Base-by-base conservation (phyloP, 257 asterid genomes). In the Cordia subcordata region DNA sequence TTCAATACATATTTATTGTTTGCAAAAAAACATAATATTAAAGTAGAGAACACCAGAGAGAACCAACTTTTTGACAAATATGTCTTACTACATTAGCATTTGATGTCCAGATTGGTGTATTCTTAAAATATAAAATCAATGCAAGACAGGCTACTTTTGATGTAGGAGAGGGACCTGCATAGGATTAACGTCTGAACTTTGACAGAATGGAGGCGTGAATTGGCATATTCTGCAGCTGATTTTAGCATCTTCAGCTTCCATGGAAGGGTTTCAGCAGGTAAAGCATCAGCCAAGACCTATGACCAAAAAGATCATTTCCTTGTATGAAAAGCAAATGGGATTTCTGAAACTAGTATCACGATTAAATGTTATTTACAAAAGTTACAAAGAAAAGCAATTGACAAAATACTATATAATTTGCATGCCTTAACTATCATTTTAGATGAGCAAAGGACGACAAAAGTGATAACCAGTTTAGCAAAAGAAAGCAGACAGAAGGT, bases 181-280 rank as follows among this genome's bases (percentile, higher is more conserved):
- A 90, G 89, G 62, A 90, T 70, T 61, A 87, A 65, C 15, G 91
- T 80, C 61, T 82, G 81, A 76, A 95, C 85, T 80, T 77, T 90
- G 66, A 90, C 89, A 53, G 98, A 91, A 79, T 87, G 95, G 55
- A 87, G 96, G 11, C 96, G 87, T 63, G 96, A 90, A 75, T 84
- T 90, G 60, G 87, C 81, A 63, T 53, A 90, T 56, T 82, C 69
- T 57, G 89, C 85, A 57, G 82, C 96, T 51, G 92, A 78, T 70
- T 87, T 81, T 21, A 90, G 82, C 75, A 90, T 68, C 65, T 72
- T 70, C 66, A 87, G 83, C 82, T 78, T 85, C 94, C 95, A 87
- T 5, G 46, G 42, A 62, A 85, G 81, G 10, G 87, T 72, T 67
- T 85, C 89, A 44, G 11, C 71, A 27, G 72, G 72, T 66, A 81